These are phyloP conservation scores for Sclerotinia subarctica DNA, from an alignment of 2,329 filamentous ascomycete species.

Conservation along the genomic window DNA sequence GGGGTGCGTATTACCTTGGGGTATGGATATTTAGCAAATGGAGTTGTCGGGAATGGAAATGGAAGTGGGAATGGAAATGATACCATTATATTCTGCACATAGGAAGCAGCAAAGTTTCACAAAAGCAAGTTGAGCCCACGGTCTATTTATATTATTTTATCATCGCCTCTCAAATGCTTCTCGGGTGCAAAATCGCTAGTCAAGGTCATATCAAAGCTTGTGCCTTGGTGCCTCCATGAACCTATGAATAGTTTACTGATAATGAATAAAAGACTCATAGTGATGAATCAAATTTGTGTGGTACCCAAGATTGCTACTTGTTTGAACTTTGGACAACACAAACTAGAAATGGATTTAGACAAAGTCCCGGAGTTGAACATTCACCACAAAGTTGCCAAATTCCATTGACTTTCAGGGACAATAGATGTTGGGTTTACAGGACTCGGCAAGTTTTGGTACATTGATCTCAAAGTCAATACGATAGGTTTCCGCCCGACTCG, in stretches of 20 bases:
- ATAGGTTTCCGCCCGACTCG: not conserved
- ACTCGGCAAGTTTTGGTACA: not conserved
- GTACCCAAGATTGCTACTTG: not conserved
- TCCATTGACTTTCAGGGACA: not conserved
- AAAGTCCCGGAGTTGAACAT: not conserved
- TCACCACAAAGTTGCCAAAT: not conserved
- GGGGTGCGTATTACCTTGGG: not conserved
- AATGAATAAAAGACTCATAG: not conserved
- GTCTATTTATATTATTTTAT: conserved; percentile 11
- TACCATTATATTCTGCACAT: conserved; percentile 11
- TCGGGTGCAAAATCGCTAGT: not conserved
- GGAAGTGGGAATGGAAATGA: conserved; percentile 9
- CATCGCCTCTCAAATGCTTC: conserved; percentile 1
- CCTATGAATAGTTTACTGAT: not conserved
- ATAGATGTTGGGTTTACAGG: not conserved
- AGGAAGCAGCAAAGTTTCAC: not conserved
- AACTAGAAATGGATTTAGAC: not conserved
- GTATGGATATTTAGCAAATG: conserved; percentile 12
- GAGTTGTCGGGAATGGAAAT: conserved; percentile 7
- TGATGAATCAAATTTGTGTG: too few species aligned
- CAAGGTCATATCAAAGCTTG: not conserved
- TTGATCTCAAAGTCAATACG: not conserved
- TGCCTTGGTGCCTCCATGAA: not conserved
- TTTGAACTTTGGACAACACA: not conserved
- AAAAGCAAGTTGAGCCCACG: not conserved